phyloP scores from a whole-genome alignment of 345 rosid species.

The Sisymbrium altissimum region DNA sequence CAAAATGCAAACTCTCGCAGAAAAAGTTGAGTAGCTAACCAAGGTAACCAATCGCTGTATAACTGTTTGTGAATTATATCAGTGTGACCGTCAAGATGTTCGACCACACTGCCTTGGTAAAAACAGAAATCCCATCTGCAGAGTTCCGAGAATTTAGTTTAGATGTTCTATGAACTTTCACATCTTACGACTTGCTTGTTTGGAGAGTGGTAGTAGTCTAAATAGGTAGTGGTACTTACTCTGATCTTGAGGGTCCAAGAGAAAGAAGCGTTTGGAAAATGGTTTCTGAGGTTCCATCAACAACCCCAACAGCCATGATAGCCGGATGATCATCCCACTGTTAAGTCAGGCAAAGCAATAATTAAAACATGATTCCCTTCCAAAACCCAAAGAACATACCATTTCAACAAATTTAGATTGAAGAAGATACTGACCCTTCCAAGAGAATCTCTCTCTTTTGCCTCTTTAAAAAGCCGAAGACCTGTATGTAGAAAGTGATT shows the following conservation, averaged over 20 bases:
- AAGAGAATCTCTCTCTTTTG: slow-evolving; percentile 71
- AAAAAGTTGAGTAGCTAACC: slow-evolving; percentile 46
- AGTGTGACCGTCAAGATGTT: slow-evolving; percentile 92
- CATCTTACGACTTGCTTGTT: background rate
- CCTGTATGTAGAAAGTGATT: slow-evolving; percentile 45
- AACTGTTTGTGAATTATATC: slow-evolving; percentile 89
- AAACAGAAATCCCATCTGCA: slow-evolving; percentile 98
- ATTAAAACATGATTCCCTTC: background rate
- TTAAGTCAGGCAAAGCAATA: slow-evolving; percentile 6
- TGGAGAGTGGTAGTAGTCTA: background rate
- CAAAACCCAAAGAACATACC: background rate
- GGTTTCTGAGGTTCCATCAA: slow-evolving; percentile 89
- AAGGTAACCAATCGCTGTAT: slow-evolving; percentile 81
- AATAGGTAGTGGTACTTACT: slow-evolving; percentile 53
- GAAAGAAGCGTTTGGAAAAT: slow-evolving; percentile 91
- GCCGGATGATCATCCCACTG: slow-evolving; percentile 99
- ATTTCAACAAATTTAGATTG: background rate
- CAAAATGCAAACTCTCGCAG: background rate
- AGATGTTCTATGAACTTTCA: background rate
- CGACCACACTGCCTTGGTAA: slow-evolving; percentile 83
- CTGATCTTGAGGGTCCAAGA: slow-evolving; percentile 94
- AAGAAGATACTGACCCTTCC: slow-evolving; percentile 53
- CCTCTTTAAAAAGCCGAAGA: slow-evolving; percentile 86
- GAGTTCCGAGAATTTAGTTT: background rate
- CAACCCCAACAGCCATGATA: slow-evolving; percentile 94